Evolutionary conservation across 441 rosid species (phyloP).

Genomic region (Erodium texanum): DNA sequence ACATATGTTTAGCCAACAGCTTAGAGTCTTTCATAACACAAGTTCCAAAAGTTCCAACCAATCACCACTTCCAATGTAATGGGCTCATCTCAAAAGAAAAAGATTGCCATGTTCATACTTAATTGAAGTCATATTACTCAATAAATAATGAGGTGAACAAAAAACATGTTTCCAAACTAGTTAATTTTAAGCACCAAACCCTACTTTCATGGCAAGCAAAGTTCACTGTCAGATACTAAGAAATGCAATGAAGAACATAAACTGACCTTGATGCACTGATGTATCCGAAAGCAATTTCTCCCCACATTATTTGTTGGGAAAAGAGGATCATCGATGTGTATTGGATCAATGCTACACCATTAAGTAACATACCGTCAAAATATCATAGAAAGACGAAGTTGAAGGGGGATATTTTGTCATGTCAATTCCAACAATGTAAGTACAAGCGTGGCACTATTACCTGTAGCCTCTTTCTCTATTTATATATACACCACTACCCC

Average conservation of each 20-base stretch:
- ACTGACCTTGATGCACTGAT: conserved; percentile 93
- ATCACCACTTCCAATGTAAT: background rate
- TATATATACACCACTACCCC: conserved; percentile 83
- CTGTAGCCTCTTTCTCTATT: conserved; percentile 89
- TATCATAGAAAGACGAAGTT: conserved; percentile 13
- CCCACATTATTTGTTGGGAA: conserved; percentile 93
- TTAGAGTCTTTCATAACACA: background rate
- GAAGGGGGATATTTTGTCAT: conserved; percentile 17
- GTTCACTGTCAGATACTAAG: conserved; percentile 17
- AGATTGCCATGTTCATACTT: background rate
- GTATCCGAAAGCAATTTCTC: conserved; percentile 97
- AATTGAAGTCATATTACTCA: background rate
- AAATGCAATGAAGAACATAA: conserved; percentile 15
- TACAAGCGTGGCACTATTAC: conserved; percentile 31
- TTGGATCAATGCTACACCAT: conserved; percentile 77
- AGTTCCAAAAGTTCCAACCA: background rate
- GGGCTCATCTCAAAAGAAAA: background rate
- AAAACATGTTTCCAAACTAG: background rate
- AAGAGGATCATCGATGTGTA: conserved; percentile 95
- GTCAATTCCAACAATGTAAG: background rate
- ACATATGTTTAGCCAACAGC: background rate
- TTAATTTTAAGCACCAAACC: background rate
- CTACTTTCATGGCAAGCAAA: background rate
- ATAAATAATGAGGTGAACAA: background rate
- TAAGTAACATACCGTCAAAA: conserved; percentile 21